Conservation (phyloP, 345 rosid genomes). For the Eucalyptus polyanthemos region DNA sequence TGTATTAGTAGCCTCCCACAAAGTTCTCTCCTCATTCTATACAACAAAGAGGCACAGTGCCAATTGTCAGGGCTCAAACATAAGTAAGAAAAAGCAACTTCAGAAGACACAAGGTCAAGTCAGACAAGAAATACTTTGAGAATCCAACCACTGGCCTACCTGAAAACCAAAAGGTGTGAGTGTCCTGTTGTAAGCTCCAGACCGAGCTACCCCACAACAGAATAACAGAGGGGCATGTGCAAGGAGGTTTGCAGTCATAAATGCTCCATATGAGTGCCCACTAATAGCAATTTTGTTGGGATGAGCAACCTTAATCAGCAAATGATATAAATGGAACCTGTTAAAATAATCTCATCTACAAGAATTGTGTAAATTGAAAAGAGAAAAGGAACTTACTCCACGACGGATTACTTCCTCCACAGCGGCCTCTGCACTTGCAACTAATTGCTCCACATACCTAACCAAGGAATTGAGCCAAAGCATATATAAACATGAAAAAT, state of each 20-base stretch:
- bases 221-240: conserved; percentile 98
- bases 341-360: not conserved
- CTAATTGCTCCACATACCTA: conserved; percentile 91
- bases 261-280: conserved; percentile 98
- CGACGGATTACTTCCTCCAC: conserved; percentile 90
- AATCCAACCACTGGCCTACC: conserved; percentile 18
- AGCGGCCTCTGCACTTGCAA: conserved; percentile 97
- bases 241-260: conserved; percentile 94
- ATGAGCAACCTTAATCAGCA: conserved; percentile 56
- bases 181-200: conserved; percentile 98
- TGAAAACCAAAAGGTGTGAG: conserved; percentile 98
- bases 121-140: not conserved
- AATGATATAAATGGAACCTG: not conserved
- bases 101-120: not conserved
- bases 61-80: not conserved
- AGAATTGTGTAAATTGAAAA: not conserved
- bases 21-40: conserved; percentile 93
- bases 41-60: not conserved
- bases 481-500: not conserved
- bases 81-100: not conserved
- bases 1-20: conserved; percentile 81
- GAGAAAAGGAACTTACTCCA: conserved; percentile 44
- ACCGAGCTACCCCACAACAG: conserved; percentile 90
- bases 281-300: conserved; percentile 87
- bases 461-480: not conserved